Evolutionary conservation across 2,329 filamentous ascomycete species (phyloP), one percentile per base, ranked within the genome.

Genomic region (Hypoxylon sp.): DNA sequence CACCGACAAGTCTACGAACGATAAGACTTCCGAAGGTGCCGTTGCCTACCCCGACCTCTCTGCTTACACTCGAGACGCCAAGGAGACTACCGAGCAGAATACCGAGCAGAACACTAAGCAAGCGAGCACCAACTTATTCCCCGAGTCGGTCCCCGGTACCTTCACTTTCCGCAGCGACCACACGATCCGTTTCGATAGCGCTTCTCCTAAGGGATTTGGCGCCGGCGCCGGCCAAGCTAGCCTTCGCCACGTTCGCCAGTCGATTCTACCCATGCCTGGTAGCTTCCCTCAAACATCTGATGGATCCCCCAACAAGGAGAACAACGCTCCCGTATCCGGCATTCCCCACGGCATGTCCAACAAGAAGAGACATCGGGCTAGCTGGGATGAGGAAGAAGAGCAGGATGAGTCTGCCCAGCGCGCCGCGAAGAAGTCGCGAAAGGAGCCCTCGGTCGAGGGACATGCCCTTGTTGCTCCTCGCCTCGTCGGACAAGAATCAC

Each of bases 101-200:
- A 55, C 67, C 11, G 59, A 65, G 2, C 63, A 63, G 27, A 60
- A 65, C 11, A 64, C 55, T 40, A 57, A 60, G 51, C 66, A 60
- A 8, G 3, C 55, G 15, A 27, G 16, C 15, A 36, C 32, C 46
- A 55, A 26, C 31, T 35, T 61, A 23, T 23, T 48, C 7, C 66
- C 70, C 7, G 64, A 75, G 0, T 75, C 80, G 2, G 72, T 76
- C 4, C 78, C 84, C 2, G 78, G 83, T 12, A 81, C 78, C 1
- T 88, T 87, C 60, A 84, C 81, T 0, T 88, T 88, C 73, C 82
- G 84, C 34, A 84, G 78, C 60, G 84, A 87, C 55, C 82, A 84
- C 59, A 87, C 83, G 2, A 86, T 87, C 62, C 72, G 75, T 49
- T 85, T 87, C 59, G 76, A 74, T 26, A 68, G 71, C 21, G 68